Percentiles rank a stretch among this genome's conserved stretches.
Conservation (phyloP, 2,329 filamentous ascomycete species). For the Fusarium newnesense region DNA sequence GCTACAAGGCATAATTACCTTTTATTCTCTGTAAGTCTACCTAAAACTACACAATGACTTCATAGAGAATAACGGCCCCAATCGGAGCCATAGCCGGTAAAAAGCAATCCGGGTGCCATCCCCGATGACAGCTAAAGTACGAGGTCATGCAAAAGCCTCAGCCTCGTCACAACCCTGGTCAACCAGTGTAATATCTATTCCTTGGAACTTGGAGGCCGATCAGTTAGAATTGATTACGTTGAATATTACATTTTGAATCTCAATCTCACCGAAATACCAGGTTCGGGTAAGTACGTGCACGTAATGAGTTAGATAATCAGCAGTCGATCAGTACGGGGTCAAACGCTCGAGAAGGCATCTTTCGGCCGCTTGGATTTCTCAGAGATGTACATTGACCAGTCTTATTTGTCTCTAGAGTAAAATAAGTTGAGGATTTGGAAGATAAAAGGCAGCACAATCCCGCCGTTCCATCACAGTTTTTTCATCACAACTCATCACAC, state of each 20-base stretch:
- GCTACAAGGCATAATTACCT: no score
- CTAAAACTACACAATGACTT: no score
- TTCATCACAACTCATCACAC: background rate
- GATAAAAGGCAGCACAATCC: background rate
- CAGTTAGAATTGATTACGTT: background rate
- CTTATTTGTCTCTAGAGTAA: no score
- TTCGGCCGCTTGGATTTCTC: background rate
- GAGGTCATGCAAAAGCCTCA: background rate
- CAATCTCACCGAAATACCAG: no score
- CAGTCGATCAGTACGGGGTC: background rate
- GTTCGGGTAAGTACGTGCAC: background rate
- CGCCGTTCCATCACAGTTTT: background rate
- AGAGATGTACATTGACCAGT: background rate
- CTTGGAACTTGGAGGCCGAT: no score
- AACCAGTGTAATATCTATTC: no score
- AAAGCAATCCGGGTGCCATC: background rate
- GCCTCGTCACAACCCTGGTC: background rate
- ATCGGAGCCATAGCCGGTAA: rapidly evolving
- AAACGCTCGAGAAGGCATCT: rapidly evolving
- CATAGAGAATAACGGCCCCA: background rate
- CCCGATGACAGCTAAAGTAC: background rate
- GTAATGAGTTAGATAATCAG: no score
- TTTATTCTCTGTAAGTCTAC: rapidly evolving
- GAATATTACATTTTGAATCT: no score
- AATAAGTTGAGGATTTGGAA: no score